Conservation (phyloP, 2,329 filamentous ascomycete genomes). For the Amesomyces nigricolor region DNA sequence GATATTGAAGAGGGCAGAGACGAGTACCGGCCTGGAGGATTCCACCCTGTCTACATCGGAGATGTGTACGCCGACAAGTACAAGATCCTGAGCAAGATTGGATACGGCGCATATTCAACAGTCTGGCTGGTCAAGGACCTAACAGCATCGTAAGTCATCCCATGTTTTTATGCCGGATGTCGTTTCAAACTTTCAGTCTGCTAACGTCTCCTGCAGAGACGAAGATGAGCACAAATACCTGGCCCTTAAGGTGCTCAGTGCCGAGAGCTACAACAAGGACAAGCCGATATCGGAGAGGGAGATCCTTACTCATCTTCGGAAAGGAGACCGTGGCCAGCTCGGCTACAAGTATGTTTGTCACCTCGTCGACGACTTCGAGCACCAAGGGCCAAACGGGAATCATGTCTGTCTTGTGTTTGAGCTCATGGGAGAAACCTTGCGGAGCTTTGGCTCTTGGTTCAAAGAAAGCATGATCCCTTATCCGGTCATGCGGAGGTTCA, state of each 20-base stretch:
- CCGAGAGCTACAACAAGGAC: constrained; percentile 9
- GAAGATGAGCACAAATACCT: constrained; percentile 10
- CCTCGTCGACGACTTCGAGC: constrained; percentile 18
- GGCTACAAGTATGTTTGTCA: constrained; percentile 17
- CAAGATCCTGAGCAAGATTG: constrained; percentile 14
- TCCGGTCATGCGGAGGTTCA: constrained; percentile 9
- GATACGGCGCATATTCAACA: constrained; percentile 15
- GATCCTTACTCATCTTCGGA: constrained; percentile 16
- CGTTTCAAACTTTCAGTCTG: background rate
- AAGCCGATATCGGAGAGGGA: constrained; percentile 18
- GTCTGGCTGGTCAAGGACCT: constrained; percentile 17
- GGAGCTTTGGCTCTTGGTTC: constrained; percentile 10
- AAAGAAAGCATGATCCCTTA: constrained; percentile 5
- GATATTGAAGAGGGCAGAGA: constrained; percentile 12
- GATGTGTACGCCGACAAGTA: constrained; percentile 13
- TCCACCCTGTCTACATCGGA: constrained; percentile 17
- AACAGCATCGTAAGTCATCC: constrained; percentile 4
- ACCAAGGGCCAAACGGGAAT: constrained; percentile 14
- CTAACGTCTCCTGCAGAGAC: background rate
- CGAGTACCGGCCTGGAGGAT: constrained; percentile 12
- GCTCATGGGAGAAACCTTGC: constrained; percentile 18
- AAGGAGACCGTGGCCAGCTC: background rate
- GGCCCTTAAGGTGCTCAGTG: constrained; percentile 18
- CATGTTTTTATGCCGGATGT: background rate
- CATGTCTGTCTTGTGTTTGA: constrained; percentile 19